A percentile compares a stretch with the other conserved stretches of the same genome.
These are phyloP conservation scores for Amanita muscaria DNA, from an alignment of 768 basidiomycete species.

Conservation along the genomic window DNA sequence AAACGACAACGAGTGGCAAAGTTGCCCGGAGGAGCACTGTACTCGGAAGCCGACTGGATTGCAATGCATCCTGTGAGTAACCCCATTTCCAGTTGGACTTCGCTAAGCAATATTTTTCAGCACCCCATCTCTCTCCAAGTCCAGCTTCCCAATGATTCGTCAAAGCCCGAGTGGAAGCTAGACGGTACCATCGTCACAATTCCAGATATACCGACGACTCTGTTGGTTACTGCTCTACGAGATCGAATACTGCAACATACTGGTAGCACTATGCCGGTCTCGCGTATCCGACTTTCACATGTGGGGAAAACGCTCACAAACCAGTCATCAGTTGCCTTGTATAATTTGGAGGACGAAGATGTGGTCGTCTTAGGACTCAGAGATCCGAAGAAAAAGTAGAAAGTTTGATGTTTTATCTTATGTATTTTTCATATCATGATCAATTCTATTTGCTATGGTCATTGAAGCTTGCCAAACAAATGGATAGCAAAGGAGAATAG, in stretches of 20 bases:
- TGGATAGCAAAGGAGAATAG: neutral
- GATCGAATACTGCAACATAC: conserved; percentile 79
- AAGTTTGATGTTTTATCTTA: neutral
- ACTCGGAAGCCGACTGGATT: conserved; percentile 87
- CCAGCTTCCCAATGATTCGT: conserved; percentile 73
- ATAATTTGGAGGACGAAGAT: conserved; percentile 92
- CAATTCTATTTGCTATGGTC: no score
- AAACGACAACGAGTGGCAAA: conserved; percentile 87
- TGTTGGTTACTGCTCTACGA: conserved; percentile 81
- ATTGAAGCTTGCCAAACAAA: no score
- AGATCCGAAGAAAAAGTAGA: conserved; percentile 63
- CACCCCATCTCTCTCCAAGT: conserved; percentile 82
- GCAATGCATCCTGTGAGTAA: conserved; percentile 70
- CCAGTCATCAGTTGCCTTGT: conserved; percentile 70
- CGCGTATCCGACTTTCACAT: conserved; percentile 73
- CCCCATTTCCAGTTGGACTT: neutral
- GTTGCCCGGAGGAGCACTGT: conserved; percentile 73
- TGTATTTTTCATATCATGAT: no score
- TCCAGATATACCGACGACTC: conserved; percentile 73
- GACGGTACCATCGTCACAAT: conserved; percentile 74
- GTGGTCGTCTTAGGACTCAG: conserved; percentile 67
- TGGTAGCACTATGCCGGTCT: conserved; percentile 73
- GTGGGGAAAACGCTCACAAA: conserved; percentile 84
- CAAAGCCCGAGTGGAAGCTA: conserved; percentile 90
- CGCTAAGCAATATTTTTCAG: conserved; percentile 21